phyloP scores from a whole-genome alignment of 2,329 filamentous ascomycete species.

The Colletotrichum lentis region DNA sequence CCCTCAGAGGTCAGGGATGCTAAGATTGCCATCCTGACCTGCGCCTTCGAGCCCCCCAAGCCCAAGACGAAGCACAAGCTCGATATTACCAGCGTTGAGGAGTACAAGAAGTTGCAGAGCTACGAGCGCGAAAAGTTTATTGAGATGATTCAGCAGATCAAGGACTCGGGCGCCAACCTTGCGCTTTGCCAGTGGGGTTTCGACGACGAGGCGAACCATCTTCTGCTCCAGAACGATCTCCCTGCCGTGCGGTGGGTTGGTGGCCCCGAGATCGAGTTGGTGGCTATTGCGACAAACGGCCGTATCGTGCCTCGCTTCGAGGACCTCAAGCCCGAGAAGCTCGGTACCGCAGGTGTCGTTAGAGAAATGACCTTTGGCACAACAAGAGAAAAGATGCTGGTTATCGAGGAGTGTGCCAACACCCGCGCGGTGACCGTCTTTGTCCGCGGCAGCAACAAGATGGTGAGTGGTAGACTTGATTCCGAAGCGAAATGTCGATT shows the following conservation, averaged over 20 bases:
- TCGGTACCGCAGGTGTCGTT: slow-evolving; percentile 88
- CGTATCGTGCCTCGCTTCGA: slow-evolving; percentile 97
- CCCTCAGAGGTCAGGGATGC: slow-evolving; percentile 93
- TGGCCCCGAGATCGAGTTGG: slow-evolving; percentile 96
- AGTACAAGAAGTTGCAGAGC: slow-evolving; percentile 96
- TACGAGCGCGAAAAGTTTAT: slow-evolving; percentile 97
- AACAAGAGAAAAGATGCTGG: slow-evolving; percentile 98
- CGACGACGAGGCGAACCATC: slow-evolving; percentile 97
- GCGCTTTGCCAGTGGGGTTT: slow-evolving; percentile 99
- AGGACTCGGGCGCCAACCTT: slow-evolving; percentile 94
- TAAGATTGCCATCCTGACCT: slow-evolving; percentile 97
- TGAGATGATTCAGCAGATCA: slow-evolving; percentile 99
- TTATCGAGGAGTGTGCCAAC: slow-evolving; percentile 99
- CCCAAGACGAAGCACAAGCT: slow-evolving; percentile 99
- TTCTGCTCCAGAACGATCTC: slow-evolving; percentile 93
- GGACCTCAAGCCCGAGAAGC: slow-evolving; percentile 88
- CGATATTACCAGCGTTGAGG: slow-evolving; percentile 94
- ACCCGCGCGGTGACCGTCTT: slow-evolving; percentile 96
- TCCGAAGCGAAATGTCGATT: not conserved
- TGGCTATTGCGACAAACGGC: slow-evolving; percentile 97
- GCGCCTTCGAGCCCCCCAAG: slow-evolving; percentile 98
- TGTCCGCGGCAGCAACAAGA: slow-evolving; percentile 98
- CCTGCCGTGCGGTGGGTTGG: slow-evolving; percentile 98
- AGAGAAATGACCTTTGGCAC: slow-evolving; percentile 97
- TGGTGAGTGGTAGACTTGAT: slow-evolving; percentile 67